Evolutionary conservation across 805 yeast genomes (phyloP), one percentile per base, ranked within the genome.

Genomic region (Candida piceae): DNA sequence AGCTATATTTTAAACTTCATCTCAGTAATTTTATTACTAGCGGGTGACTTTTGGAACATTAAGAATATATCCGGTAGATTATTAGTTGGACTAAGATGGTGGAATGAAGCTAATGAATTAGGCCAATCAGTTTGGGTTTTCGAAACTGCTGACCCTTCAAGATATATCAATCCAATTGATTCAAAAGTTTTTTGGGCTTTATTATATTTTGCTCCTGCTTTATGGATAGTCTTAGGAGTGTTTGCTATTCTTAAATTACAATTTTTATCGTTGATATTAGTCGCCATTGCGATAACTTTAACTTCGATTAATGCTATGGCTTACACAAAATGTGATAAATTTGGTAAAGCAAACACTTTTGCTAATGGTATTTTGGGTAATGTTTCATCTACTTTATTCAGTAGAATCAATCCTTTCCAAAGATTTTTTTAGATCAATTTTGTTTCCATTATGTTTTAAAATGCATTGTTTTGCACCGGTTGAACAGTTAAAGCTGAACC

Each of bases 21-120:
- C 12, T 58, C 78, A 5, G 79, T 87, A 16, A 76, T 89, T 2
- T 64, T 93, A 13, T 63, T 88, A 15, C 69, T 86, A 16, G 84
- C 96, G 0, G 86, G 87, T 1, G 98, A 90, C 58, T 90, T 90
- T 54, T 90, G 97, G 94, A 83, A 85, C 54, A 78, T 86, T 17
- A 93, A 90, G 56, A 90, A 90, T 60, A 84, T 90, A 18, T 70
- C 95, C 16, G 98, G 98, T 1, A 67, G 97, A 40, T 71, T 86
- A 39, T 62, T 90, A 38, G 97, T 93, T 4, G 97, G 97, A 0
- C 69, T 93, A 45, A 72, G 94, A 46, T 90, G 98, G 98, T 90
- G 97, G 96, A 93, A 90, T 57, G 97, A 90, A 56, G 70, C 88
- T 0, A 67, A 72, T 20, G 67, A 64, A 15, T 58, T 71, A 7